These are phyloP conservation scores for Nepenthes gracilis DNA, from an alignment of 148 eudicot species.

Conservation along the genomic window DNA sequence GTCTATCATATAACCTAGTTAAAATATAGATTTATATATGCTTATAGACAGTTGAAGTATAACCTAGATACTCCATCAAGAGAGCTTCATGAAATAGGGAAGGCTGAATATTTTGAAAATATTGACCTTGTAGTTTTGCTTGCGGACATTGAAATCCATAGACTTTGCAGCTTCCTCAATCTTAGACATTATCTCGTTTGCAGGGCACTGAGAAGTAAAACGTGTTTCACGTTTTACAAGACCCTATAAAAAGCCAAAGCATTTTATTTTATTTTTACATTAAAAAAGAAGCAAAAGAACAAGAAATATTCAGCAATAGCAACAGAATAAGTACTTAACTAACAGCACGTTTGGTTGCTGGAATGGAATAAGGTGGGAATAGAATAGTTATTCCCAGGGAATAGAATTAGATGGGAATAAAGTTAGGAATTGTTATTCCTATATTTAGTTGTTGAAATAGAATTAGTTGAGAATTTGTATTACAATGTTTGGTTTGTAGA, in stretches of 20 bases:
- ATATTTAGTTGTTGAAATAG: too few species aligned
- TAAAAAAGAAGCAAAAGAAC: background rate
- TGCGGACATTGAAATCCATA: slow-evolving; percentile 72
- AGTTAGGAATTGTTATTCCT: too few species aligned
- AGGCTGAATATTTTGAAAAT: background rate
- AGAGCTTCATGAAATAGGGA: background rate
- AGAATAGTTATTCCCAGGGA: too few species aligned
- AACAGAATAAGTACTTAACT: too few species aligned
- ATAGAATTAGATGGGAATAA: too few species aligned
- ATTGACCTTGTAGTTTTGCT: slow-evolving; percentile 67
- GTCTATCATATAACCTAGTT: background rate
- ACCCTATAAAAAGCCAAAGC: slow-evolving; percentile 22
- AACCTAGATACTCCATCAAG: background rate
- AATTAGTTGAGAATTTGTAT: too few species aligned
- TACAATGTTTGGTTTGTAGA: too few species aligned
- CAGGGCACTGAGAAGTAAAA: slow-evolving; percentile 69
- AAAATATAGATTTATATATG: too few species aligned
- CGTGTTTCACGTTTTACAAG: slow-evolving; percentile 63
- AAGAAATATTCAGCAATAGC: background rate
- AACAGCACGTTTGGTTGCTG: too few species aligned
- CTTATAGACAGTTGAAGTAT: too few species aligned
- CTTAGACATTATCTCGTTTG: slow-evolving; percentile 78
- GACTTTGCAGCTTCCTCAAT: slow-evolving; percentile 92
- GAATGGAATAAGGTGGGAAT: too few species aligned
- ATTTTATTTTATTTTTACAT: background rate